Percentiles rank a stretch among this genome's conserved stretches.
These are phyloP conservation scores for Graphiopsis chlorocephala DNA, from an alignment of 2,329 filamentous ascomycete genomes.

Conservation along the genomic window DNA sequence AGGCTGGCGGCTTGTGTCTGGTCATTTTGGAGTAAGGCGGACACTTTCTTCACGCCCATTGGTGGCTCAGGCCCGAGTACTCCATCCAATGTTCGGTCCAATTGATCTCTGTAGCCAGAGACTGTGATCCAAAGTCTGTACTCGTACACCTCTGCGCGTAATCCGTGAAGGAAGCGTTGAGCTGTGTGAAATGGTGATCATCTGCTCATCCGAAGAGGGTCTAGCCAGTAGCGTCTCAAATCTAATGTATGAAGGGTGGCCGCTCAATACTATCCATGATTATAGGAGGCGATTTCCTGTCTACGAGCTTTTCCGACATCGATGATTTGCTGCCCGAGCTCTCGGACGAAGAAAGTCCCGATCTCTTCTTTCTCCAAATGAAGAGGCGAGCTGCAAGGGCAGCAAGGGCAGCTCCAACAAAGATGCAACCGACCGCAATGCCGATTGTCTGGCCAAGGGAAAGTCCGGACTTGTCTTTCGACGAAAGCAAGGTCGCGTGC, in stretches of 20 bases:
- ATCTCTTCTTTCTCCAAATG: not conserved
- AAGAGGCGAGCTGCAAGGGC: not conserved
- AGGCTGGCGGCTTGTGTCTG: not conserved
- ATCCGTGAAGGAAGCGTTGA: not conserved
- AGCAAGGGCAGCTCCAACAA: not conserved
- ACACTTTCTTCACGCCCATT: not conserved
- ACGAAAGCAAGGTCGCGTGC: not conserved
- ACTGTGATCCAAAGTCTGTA: not conserved
- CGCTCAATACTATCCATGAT: not conserved
- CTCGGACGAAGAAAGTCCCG: not conserved
- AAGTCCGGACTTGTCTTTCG: not conserved
- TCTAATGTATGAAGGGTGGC: not conserved
- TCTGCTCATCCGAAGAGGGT: not conserved
- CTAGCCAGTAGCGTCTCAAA: not conserved
- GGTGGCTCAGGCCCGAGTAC: not conserved
- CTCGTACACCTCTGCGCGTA: not conserved
- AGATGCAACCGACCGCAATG: not conserved
- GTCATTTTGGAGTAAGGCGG: not conserved
- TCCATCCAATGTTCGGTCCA: not conserved
- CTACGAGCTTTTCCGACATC: not conserved
- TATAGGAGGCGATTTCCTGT: not conserved
- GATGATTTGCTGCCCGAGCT: not conserved
- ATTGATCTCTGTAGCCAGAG: not conserved
- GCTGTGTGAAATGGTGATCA: not conserved
- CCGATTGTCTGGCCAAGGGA: not conserved